Evolutionary conservation across 129 eudicot genomes (phyloP).

Genomic region (Rutidosis leptorrhynchoides): DNA sequence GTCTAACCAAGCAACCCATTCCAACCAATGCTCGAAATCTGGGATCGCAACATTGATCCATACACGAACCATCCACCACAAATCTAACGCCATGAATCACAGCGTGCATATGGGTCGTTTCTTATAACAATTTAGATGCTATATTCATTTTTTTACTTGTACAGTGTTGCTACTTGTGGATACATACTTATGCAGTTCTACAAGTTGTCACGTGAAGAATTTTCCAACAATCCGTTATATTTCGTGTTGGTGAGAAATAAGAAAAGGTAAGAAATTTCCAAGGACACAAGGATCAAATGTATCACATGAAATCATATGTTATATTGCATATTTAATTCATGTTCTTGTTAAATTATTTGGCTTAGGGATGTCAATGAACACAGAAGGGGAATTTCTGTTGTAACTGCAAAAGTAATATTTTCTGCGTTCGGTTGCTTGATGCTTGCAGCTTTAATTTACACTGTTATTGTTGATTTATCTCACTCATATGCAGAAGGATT

Average conservation of each 20-base stretch:
- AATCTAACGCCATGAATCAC: too few species aligned
- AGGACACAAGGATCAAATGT: constrained; percentile 2
- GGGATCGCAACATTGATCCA: too few species aligned
- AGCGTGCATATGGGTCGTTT: too few species aligned
- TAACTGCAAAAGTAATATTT: constrained; percentile 44
- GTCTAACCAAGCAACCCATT: too few species aligned
- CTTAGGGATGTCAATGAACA: constrained; percentile 33
- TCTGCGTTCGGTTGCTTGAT: constrained; percentile 53
- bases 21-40: too few species aligned
- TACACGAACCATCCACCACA: too few species aligned
- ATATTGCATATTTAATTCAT: background rate
- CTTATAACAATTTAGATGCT: background rate
- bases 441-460: constrained; percentile 55
- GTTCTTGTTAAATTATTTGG: constrained; percentile 15
- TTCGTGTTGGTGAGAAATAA: constrained; percentile 40
- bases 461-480: constrained; percentile 45
- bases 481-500: constrained; percentile 39
- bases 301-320: background rate
- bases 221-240: constrained; percentile 52
- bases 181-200: background rate
- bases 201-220: constrained; percentile 60
- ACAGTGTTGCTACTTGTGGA: constrained; percentile 15
- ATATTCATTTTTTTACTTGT: background rate
- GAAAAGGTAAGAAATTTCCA: constrained; percentile 22
- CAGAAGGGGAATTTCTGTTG: constrained; percentile 34